Evolutionary conservation across 306 rosid species (phyloP), one percentile per base, ranked within the genome.

Genomic region (Mimosa bimucronata): DNA sequence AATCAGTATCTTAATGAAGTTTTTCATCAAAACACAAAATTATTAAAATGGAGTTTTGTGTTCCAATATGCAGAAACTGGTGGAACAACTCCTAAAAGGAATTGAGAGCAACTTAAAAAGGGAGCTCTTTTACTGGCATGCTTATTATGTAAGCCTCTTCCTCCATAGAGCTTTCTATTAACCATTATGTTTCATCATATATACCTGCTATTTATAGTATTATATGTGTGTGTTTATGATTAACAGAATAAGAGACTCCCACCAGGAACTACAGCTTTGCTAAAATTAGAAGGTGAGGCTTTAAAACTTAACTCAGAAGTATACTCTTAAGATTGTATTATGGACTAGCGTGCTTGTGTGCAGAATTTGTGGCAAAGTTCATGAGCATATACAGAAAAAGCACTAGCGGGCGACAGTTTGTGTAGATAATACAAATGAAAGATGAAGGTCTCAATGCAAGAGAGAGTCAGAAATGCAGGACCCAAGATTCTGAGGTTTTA

Each of bases 331-430:
- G 34, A 60, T 1, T 55, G 7, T 53, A 7, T n/a, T n/a, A 9
- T 55, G 29, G 28, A 55, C 29, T 9, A 1, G 29, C 12, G 66
- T 34, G 65, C 28, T 76, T 75, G 3, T 72, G 34, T 82, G 87
- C 98, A 92, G 98, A 94, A 85, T 94, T 92, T 83, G 87, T 91
- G 74, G 95, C 90, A 57, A 94, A 94, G 83, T 94, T 94, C 92
- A 90, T 91, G 94, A 83, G 97, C 90, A 85, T 90, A 68, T 86
- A 81, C 87, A 83, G 94, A 74, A 94, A 87, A 85, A 77, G 88
- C 85, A 83, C 84, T 13, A 80, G 77, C 81, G 83, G 46, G 42
- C 80, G 78, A n/a, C 90, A 84, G 64, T 40, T 52, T 61, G 84
- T 72, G 45, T 88, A 88, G 90, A 61, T 28, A 25, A 26, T 25